Evolutionary conservation across 352 stramenopile species (phyloP).

Genomic region (Pythium volutum): DNA sequence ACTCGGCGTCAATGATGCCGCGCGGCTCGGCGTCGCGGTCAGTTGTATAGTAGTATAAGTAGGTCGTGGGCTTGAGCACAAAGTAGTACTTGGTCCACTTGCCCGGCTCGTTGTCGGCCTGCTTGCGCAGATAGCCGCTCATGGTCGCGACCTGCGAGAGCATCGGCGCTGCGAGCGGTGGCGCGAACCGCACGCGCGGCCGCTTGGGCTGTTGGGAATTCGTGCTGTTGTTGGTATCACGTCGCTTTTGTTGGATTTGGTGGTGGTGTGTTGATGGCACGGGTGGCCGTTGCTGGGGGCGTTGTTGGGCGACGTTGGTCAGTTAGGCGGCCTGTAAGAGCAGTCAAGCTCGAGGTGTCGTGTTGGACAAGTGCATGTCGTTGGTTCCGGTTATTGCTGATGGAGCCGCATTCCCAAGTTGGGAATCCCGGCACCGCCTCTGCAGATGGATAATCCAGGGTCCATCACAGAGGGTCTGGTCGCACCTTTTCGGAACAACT

Average conservation of each 20-base stretch:
- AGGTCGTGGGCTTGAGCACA: conserved; percentile 66
- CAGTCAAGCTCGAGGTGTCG: too few species aligned
- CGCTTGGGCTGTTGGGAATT: neutral
- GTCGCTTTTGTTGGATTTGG: neutral
- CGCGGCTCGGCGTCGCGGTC: conserved; percentile 30
- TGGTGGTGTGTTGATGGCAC: neutral
- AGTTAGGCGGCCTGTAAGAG: too few species aligned
- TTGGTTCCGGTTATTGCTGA: too few species aligned
- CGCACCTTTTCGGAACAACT: neutral
- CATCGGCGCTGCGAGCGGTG: conserved; percentile 38
- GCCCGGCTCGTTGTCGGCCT: conserved; percentile 76
- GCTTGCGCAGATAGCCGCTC: conserved; percentile 64
- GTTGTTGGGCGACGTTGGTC: neutral
- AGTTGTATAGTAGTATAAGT: conserved; percentile 82
- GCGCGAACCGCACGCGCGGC: conserved; percentile 53
- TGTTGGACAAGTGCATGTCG: too few species aligned
- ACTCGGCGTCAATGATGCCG: conserved; percentile 80
- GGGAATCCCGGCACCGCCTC: neutral
- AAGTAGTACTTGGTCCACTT: conserved; percentile 84
- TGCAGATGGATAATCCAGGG: conserved; percentile 4
- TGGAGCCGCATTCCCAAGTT: neutral
- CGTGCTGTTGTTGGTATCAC: neutral
- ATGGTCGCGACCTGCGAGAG: conserved; percentile 50
- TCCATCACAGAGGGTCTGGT: neutral
- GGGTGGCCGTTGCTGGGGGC: neutral